Base-by-base conservation (phyloP, 2,329 filamentous ascomycete species). In the Colletotrichum shisoi region DNA sequence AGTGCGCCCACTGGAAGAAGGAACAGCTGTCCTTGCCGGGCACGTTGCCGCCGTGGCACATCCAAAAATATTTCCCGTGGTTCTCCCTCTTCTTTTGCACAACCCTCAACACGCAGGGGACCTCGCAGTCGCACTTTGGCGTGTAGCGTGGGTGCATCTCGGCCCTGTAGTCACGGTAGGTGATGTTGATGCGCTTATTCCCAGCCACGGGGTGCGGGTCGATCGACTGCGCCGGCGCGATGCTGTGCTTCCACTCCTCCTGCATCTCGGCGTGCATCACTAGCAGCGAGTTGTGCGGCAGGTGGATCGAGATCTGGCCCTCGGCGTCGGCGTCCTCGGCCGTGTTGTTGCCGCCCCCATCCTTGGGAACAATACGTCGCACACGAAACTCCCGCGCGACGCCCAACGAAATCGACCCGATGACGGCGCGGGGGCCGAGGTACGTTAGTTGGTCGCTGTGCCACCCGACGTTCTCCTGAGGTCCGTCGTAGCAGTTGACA, bases 221-320 rank as follows among this genome's bases (percentile, higher is more conserved):
- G 66, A 98, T 91, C 4, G 89, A 87, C 56, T 84, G 83, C 0
- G 91, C 89, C 0, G 93, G 91, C 0, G 88, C 83, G 49, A 99
- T 91, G 71, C 87, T 86, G 77, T 99, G 95, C 77, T 97, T 98
- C 93, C 93, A 98, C 74, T 91, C 90, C 75, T 98, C 94, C 75
- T 98, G 94, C 92, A 97, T 98, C 75, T 96, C 93, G 0, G 94
- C 94, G 74, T 98, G 94, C 95, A 99, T 98, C 11, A 98, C 84
- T 0, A 99, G 84, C 0, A 98, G 84, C 0, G 92, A 96, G 76
- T 98, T 98, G 77, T 98, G 95, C 0, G 94, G 94, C 0, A 98
- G 87, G 72, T 97, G 93, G 49, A 98, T 95, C 1, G 93, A 89
- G 66, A 98, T 94, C 75, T 97, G 94, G 4, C 94, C 94, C 73